Evolutionary conservation across 768 basidiomycete species (phyloP), one percentile per base, ranked within the genome.

Genomic region (Psilocybe tampanensis): DNA sequence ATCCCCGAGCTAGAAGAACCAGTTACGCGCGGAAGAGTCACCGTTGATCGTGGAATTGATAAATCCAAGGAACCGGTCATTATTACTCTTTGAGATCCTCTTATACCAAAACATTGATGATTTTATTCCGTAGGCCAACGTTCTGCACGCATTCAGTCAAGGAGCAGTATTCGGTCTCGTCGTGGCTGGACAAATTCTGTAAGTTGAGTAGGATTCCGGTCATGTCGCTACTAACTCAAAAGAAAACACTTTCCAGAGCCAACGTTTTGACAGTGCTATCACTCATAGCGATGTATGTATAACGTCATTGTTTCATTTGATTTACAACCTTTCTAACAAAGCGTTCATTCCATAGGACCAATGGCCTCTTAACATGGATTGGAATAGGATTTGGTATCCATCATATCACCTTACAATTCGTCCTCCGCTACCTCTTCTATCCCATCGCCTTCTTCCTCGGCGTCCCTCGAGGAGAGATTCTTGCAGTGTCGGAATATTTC

Each of bases 91-190:
- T 32, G 32, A 43, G 54, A 45, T 52, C 48, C 44, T 13, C 43
- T 36, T 50, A 45, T 21, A 13, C 17, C n/a, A n/a, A n/a, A n/a
- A n/a, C n/a, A n/a, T 32, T 17, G 11, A 32, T 26, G 19, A n/a
- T n/a, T n/a, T n/a, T n/a, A n/a, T n/a, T n/a, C n/a, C n/a, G 18
- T 32, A 80, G 79, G 84, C 82, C 44, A 96, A 96, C 66, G 89
- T 85, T n/a, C 81, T 96, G n/a, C 94, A 95, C 64, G 94, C 94
- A 3, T 96, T 95, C 73, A 86, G 88, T 54, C 78, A 88, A 65
- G 94, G 94, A 58, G 93, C 92, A 12, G 69, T 86, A 34, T 93
- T 95, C 62, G 93, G 94, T 71, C 71, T 95, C 41, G 75, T 89
- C 56, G 90, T 95, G 48, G 93, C 93, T 4, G 92, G 92, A 22